Conservation (phyloP, 768 basidiomycete species). For the Boletus fagicola region DNA sequence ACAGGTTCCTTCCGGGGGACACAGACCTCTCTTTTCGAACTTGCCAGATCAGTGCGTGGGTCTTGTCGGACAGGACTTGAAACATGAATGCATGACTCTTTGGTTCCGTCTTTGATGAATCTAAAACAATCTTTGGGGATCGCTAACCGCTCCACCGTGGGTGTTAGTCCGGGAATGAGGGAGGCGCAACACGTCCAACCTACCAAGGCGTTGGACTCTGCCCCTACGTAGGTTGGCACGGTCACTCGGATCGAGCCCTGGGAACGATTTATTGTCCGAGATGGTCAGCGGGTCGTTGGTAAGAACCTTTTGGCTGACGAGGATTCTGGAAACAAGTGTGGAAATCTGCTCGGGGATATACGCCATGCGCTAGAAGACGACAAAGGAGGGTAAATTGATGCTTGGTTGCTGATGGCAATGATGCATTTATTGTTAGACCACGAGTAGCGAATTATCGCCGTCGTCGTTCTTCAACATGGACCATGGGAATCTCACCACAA, state of each 20-base stretch:
- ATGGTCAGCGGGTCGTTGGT: neutral
- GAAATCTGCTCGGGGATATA: neutral
- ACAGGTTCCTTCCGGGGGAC: neutral
- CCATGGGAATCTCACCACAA: conserved; percentile 1
- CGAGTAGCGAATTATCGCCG: conserved; percentile 13
- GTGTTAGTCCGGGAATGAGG: neutral
- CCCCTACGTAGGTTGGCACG: neutral
- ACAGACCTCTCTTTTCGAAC: neutral
- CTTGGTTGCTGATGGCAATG: conserved; percentile 4
- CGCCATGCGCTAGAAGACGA: neutral
- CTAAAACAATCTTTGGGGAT: neutral
- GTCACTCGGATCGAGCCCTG: neutral
- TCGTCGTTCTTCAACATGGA: neutral
- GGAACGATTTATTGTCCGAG: neutral
- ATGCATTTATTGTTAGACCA: neutral
- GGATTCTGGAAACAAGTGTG: neutral
- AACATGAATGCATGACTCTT: conserved; percentile 7
- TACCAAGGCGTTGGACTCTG: neutral
- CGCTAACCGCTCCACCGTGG: neutral
- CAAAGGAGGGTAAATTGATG: neutral
- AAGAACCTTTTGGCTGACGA: neutral
- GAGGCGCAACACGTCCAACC: neutral
- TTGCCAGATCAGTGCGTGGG: neutral
- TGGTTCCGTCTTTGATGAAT: neutral
- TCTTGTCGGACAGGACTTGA: conserved; percentile 10